Evolutionary conservation across 345 rosid genomes (phyloP).

Genomic region (Reutealis trisperma): DNA sequence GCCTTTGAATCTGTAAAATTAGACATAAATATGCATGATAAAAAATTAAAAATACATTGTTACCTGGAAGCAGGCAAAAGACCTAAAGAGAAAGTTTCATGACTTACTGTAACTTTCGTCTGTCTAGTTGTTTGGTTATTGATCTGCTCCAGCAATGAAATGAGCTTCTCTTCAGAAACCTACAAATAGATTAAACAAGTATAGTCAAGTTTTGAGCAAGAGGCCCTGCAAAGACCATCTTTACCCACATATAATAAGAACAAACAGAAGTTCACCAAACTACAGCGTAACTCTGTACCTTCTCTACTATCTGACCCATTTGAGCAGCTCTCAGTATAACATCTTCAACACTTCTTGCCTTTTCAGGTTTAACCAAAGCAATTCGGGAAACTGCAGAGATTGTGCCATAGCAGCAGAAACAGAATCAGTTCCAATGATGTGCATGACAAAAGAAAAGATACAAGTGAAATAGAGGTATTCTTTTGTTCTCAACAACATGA

Average conservation of each 20-base stretch:
- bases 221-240: neutral
- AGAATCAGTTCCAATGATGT: neutral
- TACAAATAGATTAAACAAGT: conserved; percentile 16
- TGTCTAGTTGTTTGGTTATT: conserved; percentile 89
- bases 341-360: conserved; percentile 94
- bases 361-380: conserved; percentile 98
- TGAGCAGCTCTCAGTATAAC: conserved; percentile 85
- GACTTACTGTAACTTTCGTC: conserved; percentile 86
- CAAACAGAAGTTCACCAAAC: neutral
- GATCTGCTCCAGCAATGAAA: conserved; percentile 83
- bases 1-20: conserved; percentile 82
- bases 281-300: conserved; percentile 45
- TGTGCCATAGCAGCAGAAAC: neutral
- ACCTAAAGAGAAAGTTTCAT: neutral
- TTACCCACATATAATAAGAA: neutral
- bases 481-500: neutral
- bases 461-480: neutral
- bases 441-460: neutral
- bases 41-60: neutral
- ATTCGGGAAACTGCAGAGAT: conserved; percentile 71
- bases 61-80: neutral
- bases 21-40: neutral
- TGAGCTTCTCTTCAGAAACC: conserved; percentile 95
- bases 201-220: neutral
- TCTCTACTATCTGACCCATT: conserved; percentile 89